A percentile compares a stretch with the other conserved stretches of the same genome.
Evolutionary conservation across 306 rosid genomes (phyloP).

Genomic region (Trifolium repens): DNA sequence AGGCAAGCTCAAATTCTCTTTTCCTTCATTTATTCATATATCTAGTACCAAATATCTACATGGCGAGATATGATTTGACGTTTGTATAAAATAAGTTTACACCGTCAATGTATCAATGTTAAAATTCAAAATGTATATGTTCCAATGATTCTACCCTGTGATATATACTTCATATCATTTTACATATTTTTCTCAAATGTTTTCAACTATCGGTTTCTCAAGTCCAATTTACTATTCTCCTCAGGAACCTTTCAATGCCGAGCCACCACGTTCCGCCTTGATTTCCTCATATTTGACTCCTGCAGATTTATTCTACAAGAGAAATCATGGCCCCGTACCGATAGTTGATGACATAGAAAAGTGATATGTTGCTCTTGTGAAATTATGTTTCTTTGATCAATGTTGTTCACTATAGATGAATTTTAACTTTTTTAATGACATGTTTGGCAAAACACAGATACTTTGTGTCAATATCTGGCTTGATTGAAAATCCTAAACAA

Average conservation of each 20-base stretch:
- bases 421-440: slow-evolving; percentile 13
- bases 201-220: not conserved
- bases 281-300: slow-evolving; percentile 71
- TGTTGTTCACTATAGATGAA: not conserved
- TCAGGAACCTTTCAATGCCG: slow-evolving; percentile 87
- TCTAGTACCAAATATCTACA: not conserved
- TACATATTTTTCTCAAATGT: not conserved
- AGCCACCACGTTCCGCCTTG: slow-evolving; percentile 81
- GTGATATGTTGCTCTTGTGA: slow-evolving; percentile 29
- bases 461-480: slow-evolving; percentile 66
- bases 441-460: slow-evolving; percentile 68
- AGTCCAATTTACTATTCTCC: not conserved
- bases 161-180: not conserved
- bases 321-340: slow-evolving; percentile 92
- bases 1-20: slow-evolving; percentile 44
- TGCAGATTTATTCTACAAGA: slow-evolving; percentile 82
- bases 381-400: slow-evolving; percentile 20
- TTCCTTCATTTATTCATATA: not conserved
- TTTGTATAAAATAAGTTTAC: not conserved
- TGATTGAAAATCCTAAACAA: slow-evolving; percentile 57
- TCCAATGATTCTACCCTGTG: not conserved
- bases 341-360: slow-evolving; percentile 70
- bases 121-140: not conserved
- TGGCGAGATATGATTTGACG: not conserved
- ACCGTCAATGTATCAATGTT: not conserved